phyloP scores from a whole-genome alignment of 345 rosid genomes.

The Pelargonium nanum region DNA sequence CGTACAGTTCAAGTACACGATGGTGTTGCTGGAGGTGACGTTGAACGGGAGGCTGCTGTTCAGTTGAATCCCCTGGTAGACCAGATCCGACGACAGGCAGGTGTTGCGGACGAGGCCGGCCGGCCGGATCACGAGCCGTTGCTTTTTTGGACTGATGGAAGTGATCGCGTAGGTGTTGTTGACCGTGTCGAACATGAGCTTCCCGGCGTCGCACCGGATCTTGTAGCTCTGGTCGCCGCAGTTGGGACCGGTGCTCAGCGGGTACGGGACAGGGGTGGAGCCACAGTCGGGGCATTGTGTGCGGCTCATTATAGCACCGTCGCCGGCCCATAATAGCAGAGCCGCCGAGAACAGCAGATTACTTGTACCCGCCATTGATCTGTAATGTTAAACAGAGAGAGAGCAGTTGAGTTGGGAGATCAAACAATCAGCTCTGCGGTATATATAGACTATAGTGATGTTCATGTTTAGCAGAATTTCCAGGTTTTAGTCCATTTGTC shows the following conservation, averaged over 20 bases:
- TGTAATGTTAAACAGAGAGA: too few species aligned
- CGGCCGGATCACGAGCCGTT: constrained; percentile 31
- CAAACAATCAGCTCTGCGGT: too few species aligned
- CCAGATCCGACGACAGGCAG: constrained; percentile 26
- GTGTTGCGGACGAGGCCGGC: constrained; percentile 16
- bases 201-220: constrained; percentile 22
- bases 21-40: constrained; percentile 34
- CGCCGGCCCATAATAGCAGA: constrained; percentile 12
- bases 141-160: constrained; percentile 18
- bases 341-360: constrained; percentile 23
- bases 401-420: too few species aligned
- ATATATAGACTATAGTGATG: too few species aligned
- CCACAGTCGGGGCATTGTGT: constrained; percentile 41
- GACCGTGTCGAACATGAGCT: constrained; percentile 27
- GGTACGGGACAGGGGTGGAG: constrained; percentile 32
- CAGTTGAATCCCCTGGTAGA: constrained; percentile 22
- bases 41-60: constrained; percentile 31
- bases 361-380: too few species aligned
- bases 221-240: constrained; percentile 44
- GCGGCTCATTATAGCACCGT: constrained; percentile 10
- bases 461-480: too few species aligned
- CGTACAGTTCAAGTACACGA: constrained; percentile 35
- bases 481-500: too few species aligned
- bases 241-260: constrained; percentile 29
- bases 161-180: constrained; percentile 33